Evolutionary conservation across 2,329 filamentous ascomycete species (phyloP).

Genomic region (Neobulgaria alba): DNA sequence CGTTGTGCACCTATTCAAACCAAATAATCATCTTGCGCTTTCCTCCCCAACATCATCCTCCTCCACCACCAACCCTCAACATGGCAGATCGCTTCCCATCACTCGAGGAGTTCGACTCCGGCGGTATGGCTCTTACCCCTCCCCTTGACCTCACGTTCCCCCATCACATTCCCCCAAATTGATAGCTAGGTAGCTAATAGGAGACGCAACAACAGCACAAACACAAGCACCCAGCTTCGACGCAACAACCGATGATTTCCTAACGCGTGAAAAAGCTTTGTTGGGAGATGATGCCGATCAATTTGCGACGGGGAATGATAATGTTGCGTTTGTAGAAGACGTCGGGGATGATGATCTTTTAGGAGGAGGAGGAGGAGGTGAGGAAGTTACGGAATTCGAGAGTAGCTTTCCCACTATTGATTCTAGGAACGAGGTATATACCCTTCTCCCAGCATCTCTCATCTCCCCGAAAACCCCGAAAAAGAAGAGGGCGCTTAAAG

Average conservation of each 20-base stretch:
- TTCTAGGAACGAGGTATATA: constrained; percentile 58
- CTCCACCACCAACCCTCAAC: too few relatives aligned
- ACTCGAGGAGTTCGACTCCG: constrained; percentile 49
- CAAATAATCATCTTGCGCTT: too few relatives aligned
- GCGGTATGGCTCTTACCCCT: constrained; percentile 34
- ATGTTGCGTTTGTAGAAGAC: constrained; percentile 53
- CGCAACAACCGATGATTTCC: constrained; percentile 67
- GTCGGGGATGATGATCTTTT: constrained; percentile 66
- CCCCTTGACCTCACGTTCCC: constrained; percentile 1
- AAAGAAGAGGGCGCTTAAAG: too few relatives aligned
- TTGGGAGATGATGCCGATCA: constrained; percentile 90
- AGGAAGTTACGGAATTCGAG: constrained; percentile 54
- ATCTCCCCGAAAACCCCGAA: neutral
- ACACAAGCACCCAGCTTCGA: constrained; percentile 48
- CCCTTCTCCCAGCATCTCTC: constrained; percentile 2
- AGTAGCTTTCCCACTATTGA: constrained; percentile 81
- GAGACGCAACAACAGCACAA: constrained; percentile 61
- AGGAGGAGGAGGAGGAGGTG: constrained; percentile 35
- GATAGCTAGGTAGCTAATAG: constrained; percentile 13
- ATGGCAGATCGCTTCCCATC: constrained; percentile 55
- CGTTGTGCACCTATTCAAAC: too few relatives aligned
- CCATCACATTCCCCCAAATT: constrained; percentile 1
- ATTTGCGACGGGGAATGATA: constrained; percentile 72
- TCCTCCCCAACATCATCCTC: too few relatives aligned
- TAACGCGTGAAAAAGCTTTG: constrained; percentile 77